These are phyloP conservation scores for Dioszegia aurantiaca DNA, from an alignment of 768 basidiomycete species.

Conservation along the genomic window DNA sequence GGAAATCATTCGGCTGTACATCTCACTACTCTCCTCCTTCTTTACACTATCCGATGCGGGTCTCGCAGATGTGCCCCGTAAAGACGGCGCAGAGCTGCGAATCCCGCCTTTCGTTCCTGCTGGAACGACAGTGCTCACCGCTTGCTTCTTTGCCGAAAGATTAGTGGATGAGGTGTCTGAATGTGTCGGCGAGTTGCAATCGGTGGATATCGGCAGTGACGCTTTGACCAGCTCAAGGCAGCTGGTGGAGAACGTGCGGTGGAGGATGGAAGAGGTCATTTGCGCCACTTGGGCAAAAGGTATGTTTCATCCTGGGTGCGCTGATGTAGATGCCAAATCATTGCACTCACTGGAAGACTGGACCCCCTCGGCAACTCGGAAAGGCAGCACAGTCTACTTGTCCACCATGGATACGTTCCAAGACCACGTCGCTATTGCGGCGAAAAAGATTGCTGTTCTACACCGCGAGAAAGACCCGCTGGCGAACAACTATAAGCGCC, in stretches of 20 bases:
- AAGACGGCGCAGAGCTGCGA: constrained; percentile 50
- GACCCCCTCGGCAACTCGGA: constrained; percentile 57
- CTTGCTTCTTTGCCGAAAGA: constrained; percentile 73
- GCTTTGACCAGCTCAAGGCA: constrained; percentile 61
- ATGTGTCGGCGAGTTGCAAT: constrained; percentile 72
- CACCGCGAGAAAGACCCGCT: constrained; percentile 30
- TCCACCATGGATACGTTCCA: constrained; percentile 77
- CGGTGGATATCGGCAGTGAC: constrained; percentile 78
- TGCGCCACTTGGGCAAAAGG: constrained; percentile 78
- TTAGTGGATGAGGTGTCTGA: constrained; percentile 83
- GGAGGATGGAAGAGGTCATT: constrained; percentile 83
- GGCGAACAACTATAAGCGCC: constrained; percentile 25
- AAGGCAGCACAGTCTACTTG: constrained; percentile 65
- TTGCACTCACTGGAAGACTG: constrained; percentile 87
- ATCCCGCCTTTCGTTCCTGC: constrained; percentile 62
- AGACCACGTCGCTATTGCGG: constrained; percentile 29
- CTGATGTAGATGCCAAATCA: constrained; percentile 66
- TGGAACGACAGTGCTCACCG: constrained; percentile 76
- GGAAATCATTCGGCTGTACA: constrained; percentile 81
- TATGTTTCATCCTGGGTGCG: constrained; percentile 51
- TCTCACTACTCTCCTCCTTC: constrained; percentile 77
- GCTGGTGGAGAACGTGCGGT: constrained; percentile 74
- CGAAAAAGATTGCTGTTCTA: constrained; percentile 27
- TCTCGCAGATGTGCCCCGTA: constrained; percentile 59
- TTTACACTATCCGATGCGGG: constrained; percentile 77